These are phyloP conservation scores for Tephrocybe sp. DNA, from an alignment of 768 basidiomycete species.

Conservation along the genomic window DNA sequence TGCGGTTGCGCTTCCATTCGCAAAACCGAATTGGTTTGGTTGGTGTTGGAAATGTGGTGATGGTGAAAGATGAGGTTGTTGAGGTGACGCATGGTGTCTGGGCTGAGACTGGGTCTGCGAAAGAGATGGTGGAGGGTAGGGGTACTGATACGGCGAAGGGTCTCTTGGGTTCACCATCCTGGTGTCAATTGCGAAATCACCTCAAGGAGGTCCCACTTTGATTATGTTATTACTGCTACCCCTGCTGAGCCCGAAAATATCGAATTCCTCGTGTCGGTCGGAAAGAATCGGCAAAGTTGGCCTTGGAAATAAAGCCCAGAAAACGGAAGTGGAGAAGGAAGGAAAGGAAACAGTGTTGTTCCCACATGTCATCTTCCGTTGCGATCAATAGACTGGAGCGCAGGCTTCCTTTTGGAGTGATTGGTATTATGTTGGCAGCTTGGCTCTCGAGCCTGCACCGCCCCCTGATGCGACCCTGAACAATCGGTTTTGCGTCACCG, in stretches of 20 bases:
- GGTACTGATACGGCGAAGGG: constrained; percentile 11
- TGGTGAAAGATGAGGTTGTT: background rate
- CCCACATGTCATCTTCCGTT: background rate
- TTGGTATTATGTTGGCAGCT: background rate
- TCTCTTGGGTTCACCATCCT: background rate
- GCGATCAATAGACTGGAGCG: background rate
- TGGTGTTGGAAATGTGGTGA: background rate
- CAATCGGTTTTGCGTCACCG: no score
- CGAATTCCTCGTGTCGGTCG: background rate
- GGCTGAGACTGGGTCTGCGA: no score
- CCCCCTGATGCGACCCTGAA: no score
- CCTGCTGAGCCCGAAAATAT: no score
- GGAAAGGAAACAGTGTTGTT: background rate
- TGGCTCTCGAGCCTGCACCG: background rate
- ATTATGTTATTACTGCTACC: no score
- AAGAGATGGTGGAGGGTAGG: constrained; percentile 6
- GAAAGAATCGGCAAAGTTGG: background rate
- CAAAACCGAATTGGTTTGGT: background rate
- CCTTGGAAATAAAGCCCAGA: background rate
- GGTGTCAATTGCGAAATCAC: background rate
- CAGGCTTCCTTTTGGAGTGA: background rate
- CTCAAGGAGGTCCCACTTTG: no score
- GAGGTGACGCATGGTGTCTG: background rate
- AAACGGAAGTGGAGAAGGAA: background rate
- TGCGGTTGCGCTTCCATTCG: background rate